Evolutionary conservation across 805 yeast genomes (phyloP), one percentile per base, ranked within the genome.

Genomic region (Hanseniaspora guilliermondii): DNA sequence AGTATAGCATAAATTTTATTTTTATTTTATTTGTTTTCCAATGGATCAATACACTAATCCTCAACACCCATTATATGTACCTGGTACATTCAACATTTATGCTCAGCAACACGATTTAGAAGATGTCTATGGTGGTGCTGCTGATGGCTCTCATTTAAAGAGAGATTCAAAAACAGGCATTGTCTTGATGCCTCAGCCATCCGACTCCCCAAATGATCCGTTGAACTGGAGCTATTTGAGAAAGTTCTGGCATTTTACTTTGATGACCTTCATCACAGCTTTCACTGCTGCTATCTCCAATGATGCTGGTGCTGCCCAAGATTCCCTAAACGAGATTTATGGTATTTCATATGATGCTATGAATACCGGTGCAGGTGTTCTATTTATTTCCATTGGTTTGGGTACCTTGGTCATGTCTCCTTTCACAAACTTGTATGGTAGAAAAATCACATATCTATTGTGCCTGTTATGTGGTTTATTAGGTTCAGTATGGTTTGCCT

Each of bases 351-450:
- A 81, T 62, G 78, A 74, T 59, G 68, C 83, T 9, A 83, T 84
- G 84, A 83, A 83, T 65, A 78, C 86, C 0, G 91, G 89, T 53
- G 88, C 89, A 2, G 91, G 91, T 58, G 85, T 84, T 21, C 68
- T 85, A 46, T 84, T 84, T 64, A 66, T 79, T n/a, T 79, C 84
- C 33, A 82, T 85, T 58, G 89, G 85, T 0, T 73, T 79, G 65
- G 76, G 79, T 32, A 76, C 86, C 1, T 70, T 82, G 27, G 64
- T 84, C 55, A 65, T 82, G 33, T 84, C 87, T 1, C 89, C 91
- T 2, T 72, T 81, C 19, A 76, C 87, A 3, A 78, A 79, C 32
- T 68, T 84, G 40, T 84, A 80, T 62, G 91, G 91, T 6, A 70
- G 87, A 60, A 79, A 83, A 58, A 63, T 82, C 49, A 72, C 84